These are phyloP conservation scores for Pyronema omphalodes DNA, from an alignment of 495 filamentous ascomycete species.

Conservation along the genomic window DNA sequence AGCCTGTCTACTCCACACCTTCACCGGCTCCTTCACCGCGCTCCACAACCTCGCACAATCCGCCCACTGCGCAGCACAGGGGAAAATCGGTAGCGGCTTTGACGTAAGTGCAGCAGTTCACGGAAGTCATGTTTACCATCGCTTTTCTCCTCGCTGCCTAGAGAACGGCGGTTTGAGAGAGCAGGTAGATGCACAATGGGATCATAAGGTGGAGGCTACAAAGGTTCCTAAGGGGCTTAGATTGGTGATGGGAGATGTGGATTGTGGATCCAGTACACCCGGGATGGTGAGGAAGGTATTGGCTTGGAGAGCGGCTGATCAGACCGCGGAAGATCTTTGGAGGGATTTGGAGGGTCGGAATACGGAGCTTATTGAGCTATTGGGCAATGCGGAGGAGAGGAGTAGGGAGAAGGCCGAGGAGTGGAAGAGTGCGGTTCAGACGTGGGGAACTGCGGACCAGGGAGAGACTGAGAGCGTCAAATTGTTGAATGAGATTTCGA, in stretches of 20 bases:
- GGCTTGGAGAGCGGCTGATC: constrained; percentile 54
- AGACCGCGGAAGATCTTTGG: constrained; percentile 55
- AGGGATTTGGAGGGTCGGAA: constrained; percentile 53
- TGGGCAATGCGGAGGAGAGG: constrained; percentile 29
- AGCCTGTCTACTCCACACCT: constrained; percentile 57
- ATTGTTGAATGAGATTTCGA: constrained; percentile 18
- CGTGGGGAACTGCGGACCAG: constrained; percentile 2
- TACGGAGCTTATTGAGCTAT: constrained; percentile 44
- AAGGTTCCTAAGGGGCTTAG: constrained; percentile 44
- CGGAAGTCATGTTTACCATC: constrained; percentile 72
- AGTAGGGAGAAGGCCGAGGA: constrained; percentile 25
- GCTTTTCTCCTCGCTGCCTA: constrained; percentile 69
- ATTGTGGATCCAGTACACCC: constrained; percentile 82
- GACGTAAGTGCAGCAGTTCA: constrained; percentile 90
- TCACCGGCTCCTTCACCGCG: constrained; percentile 41
- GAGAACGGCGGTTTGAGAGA: constrained; percentile 42
- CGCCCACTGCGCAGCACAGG: constrained; percentile 87
- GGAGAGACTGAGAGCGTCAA: constrained; percentile 25
- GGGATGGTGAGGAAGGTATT: constrained; percentile 88
- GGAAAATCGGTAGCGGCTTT: constrained; percentile 89
- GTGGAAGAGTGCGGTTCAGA: constrained; percentile 17
- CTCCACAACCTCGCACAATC: constrained; percentile 83
- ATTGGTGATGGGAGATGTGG: constrained; percentile 85
- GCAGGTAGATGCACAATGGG: constrained; percentile 57
- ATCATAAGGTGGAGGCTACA: constrained; percentile 33